These are phyloP conservation scores for Aspergillus unguis DNA, from an alignment of 2,329 filamentous ascomycete genomes.

Conservation along the genomic window DNA sequence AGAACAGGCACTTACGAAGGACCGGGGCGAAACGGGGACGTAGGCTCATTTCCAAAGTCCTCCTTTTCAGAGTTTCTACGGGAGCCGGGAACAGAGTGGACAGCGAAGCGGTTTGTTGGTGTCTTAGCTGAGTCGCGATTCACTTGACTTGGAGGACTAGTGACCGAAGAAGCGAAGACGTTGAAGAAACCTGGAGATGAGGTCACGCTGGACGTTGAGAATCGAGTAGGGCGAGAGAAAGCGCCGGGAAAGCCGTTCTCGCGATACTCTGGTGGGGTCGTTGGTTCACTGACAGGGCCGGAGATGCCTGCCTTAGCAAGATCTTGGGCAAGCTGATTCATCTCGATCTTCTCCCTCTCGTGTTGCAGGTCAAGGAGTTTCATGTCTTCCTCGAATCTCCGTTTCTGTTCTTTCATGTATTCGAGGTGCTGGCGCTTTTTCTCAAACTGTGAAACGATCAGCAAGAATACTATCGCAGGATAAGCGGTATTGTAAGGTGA, in stretches of 20 bases:
- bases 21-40: slow-evolving; percentile 65
- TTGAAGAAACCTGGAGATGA: slow-evolving; percentile 74
- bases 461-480: slow-evolving; percentile 25
- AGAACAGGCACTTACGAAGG: slow-evolving; percentile 66
- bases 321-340: slow-evolving; percentile 80
- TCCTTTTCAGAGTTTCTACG: slow-evolving; percentile 88
- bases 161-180: slow-evolving; percentile 70
- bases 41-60: slow-evolving; percentile 65
- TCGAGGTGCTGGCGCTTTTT: slow-evolving; percentile 94
- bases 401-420: slow-evolving; percentile 80
- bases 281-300: slow-evolving; percentile 88
- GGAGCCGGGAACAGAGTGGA: slow-evolving; percentile 80
- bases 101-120: slow-evolving; percentile 66
- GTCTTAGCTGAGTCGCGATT: slow-evolving; percentile 49
- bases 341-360: slow-evolving; percentile 75
- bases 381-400: slow-evolving; percentile 89
- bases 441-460: slow-evolving; percentile 65
- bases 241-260: slow-evolving; percentile 76
- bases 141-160: slow-evolving; percentile 68
- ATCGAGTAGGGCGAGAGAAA: slow-evolving; percentile 79
- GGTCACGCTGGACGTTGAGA: slow-evolving; percentile 82
- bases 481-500: neutral
- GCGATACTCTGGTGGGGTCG: slow-evolving; percentile 89
- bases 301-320: slow-evolving; percentile 57
- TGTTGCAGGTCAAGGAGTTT: slow-evolving; percentile 83